phyloP scores from a whole-genome alignment of 306 rosid species.

The Phaseolus lunatus region DNA sequence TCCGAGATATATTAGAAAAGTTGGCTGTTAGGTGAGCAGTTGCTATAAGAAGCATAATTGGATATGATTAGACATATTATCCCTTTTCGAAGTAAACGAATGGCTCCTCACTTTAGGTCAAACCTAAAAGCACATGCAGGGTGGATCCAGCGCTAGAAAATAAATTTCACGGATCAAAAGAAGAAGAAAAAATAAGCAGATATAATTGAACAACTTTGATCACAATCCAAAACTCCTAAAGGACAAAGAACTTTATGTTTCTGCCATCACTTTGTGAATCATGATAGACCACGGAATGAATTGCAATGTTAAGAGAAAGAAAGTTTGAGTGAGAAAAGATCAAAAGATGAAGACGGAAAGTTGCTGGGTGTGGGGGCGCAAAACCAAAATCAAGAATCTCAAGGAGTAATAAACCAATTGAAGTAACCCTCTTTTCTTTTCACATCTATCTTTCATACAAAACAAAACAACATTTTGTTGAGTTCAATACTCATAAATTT shows the following conservation, averaged over 20 bases:
- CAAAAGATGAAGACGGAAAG: constrained; percentile 26
- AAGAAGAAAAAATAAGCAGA: not conserved
- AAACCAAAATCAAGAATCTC: constrained; percentile 52
- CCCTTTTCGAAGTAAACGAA: constrained; percentile 5
- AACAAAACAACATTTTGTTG: too few relatives aligned
- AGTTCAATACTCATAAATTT: too few relatives aligned
- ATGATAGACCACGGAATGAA: not conserved
- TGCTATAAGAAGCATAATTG: not conserved
- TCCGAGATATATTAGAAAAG: not conserved
- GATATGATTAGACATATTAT: constrained; percentile 39
- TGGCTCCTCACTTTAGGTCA: constrained; percentile 11
- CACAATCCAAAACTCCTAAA: constrained; percentile 7
- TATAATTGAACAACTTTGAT: constrained; percentile 14
- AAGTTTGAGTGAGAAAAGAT: constrained; percentile 1
- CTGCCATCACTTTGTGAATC: not conserved
- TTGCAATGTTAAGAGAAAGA: not conserved
- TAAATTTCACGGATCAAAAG: constrained; percentile 18
- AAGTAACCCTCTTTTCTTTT: not conserved
- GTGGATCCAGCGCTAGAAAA: constrained; percentile 51
- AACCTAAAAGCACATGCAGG: constrained; percentile 33
- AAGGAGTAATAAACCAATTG: constrained; percentile 3
- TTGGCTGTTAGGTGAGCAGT: not conserved
- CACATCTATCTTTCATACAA: too few relatives aligned
- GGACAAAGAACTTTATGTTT: constrained; percentile 24
- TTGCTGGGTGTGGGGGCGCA: not conserved